A percentile compares a stretch with the other conserved stretches of the same genome.
Evolutionary conservation across 768 basidiomycete species (phyloP).

Genomic region (Nevesoporus exiguus): DNA sequence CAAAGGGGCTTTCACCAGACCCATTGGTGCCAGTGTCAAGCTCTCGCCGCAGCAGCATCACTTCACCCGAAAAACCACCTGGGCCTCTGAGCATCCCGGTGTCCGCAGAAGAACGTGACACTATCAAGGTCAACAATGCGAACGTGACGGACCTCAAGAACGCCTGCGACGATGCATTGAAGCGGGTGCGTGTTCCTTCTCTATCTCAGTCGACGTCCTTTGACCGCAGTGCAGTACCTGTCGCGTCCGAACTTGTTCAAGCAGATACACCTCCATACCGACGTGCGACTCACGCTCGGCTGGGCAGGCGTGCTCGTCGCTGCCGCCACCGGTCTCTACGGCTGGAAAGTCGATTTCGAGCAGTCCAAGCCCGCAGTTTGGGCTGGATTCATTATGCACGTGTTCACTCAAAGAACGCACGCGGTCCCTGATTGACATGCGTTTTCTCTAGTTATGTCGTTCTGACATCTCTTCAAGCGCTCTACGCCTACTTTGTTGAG

Average conservation of each 20-base stretch:
- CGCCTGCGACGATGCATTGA: conserved; percentile 83
- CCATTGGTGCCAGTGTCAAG: conserved; percentile 9
- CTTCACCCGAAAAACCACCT: conserved; percentile 40
- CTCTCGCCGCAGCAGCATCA: conserved; percentile 27
- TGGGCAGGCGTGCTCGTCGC: conserved; percentile 86
- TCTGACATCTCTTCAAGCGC: conserved; percentile 66
- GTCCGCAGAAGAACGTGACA: conserved; percentile 45
- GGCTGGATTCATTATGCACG: conserved; percentile 75
- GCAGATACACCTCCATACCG: conserved; percentile 82
- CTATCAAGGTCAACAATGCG: conserved; percentile 59
- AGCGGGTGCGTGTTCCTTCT: conserved; percentile 56
- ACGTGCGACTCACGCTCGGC: conserved; percentile 82
- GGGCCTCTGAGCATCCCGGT: conserved; percentile 52
- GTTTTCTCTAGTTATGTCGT: conserved; percentile 58
- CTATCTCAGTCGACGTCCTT: background rate
- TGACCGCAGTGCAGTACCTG: conserved; percentile 58
- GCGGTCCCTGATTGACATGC: conserved; percentile 2
- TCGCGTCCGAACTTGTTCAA: conserved; percentile 80
- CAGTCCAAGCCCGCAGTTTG: conserved; percentile 78
- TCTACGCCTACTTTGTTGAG: conserved; percentile 86
- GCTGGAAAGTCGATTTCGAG: conserved; percentile 87
- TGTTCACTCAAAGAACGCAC: conserved; percentile 18
- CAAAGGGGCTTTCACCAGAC: conserved; percentile 10
- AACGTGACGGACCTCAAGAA: conserved; percentile 61
- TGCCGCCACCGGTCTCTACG: conserved; percentile 76